Evolutionary conservation across 768 basidiomycete genomes (phyloP), one percentile per base, ranked within the genome.

Genomic region (Agaricus subrufescens): DNA sequence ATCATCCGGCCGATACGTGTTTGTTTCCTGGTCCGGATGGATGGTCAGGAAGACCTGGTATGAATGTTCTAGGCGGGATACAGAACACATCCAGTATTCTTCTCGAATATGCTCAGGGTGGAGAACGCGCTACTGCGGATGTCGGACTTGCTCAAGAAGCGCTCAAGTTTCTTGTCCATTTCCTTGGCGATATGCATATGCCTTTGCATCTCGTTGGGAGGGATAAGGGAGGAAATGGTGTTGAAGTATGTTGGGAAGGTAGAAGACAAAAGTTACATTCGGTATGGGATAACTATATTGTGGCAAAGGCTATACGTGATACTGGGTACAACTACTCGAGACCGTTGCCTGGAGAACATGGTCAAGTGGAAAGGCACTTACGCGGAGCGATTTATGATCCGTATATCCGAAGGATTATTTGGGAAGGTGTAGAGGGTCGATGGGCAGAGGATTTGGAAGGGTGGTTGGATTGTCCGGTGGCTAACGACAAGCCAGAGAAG

Each of bases 161-260:
- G 2, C 75, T 98, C 63, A 89, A 91, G 68, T 99, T 97, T 75
- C 74, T 99, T 31, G 81, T 95, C 30, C 97, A 99, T 69, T 98
- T 93, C 63, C 53, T 97, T 10, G 94, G 96, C 0, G 96, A 98
- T 67, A 76, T 96, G 78, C 96, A 97, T 63, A 86, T 89, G 80
- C 96, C 96, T 4, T 73, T 99, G 52, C 96, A 99, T 68, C 79
- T 99, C 38, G 89, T 89, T 0, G 91, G 91, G 2, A 77, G 94
- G 15, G 85, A 94, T 62, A 79, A 90, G 30, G 96, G 96, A 4
- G 96, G 95, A 1, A 98, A 98, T 65, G 80, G 81, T 5, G 80
- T 78, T 59, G 85, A 84, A 62, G 91, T 94, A 27, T 64, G 73
- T 11, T 97, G 90, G 66, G 88, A 87, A 56, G 83, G 82, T 0